Evolutionary conservation across 441 rosid species (phyloP).

Genomic region (Daphne laureola): DNA sequence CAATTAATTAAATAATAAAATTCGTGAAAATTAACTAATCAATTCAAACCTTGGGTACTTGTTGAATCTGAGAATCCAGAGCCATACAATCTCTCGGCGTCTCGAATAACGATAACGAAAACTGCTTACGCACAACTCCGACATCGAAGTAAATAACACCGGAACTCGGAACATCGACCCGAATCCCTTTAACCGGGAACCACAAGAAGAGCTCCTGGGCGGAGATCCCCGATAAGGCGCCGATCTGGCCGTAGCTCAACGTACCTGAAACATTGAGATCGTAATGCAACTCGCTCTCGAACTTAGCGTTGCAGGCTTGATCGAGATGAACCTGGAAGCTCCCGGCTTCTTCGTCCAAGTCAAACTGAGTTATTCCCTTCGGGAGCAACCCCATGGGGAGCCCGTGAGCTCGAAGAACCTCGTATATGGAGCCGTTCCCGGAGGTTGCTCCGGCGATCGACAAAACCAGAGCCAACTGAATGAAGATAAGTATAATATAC

Average conservation of each 20-base stretch:
- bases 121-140: constrained; percentile 78
- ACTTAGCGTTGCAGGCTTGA: constrained; percentile 80
- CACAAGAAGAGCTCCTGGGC: constrained; percentile 83
- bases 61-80: constrained; percentile 19
- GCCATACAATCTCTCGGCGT: constrained; percentile 69
- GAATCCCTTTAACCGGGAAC: constrained; percentile 78
- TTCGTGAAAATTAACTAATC: neutral
- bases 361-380: constrained; percentile 54
- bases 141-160: constrained; percentile 92
- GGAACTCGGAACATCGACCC: constrained; percentile 82
- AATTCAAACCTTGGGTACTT: constrained; percentile 31
- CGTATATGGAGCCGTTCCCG: constrained; percentile 40
- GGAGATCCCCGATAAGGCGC: constrained; percentile 51
- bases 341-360: constrained; percentile 39
- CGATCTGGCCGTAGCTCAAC: constrained; percentile 47
- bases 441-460: constrained; percentile 17
- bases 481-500: constrained; percentile 9
- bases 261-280: constrained; percentile 68
- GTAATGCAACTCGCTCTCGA: constrained; percentile 78
- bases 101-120: constrained; percentile 75
- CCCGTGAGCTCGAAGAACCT: constrained; percentile 45
- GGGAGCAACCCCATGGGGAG: constrained; percentile 87
- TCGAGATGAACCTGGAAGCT: constrained; percentile 59
- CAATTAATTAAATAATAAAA: neutral
- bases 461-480: constrained; percentile 20